Evolutionary conservation across 257 asterid genomes (phyloP), one percentile per base, ranked within the genome.

Genomic region (Jaltomata sinuosa): DNA sequence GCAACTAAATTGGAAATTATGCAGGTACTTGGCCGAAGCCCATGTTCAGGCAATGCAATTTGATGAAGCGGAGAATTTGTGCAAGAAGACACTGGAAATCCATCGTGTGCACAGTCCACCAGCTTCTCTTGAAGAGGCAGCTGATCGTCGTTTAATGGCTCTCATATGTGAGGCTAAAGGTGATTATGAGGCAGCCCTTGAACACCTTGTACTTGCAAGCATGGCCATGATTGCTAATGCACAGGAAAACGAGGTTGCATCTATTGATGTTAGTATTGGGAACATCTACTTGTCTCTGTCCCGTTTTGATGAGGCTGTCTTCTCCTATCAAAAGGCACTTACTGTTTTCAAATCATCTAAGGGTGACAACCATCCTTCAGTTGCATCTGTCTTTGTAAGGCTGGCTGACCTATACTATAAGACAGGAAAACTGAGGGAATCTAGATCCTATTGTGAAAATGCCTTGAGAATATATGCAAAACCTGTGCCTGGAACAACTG

Each of bases 121-220:
- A 7, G 99, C 99, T 22, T 95, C 98, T 85, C 98, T 97, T 14
- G 99, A 97, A 89, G 99, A 97, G 91, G 99, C 98, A 83, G 98
- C 98, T 64, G 99, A 97, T 85, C 97, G 98, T 59, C 91, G 99
- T 69, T 87, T 97, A 86, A 95, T 97, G 98, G 98, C 99, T 80
- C 98, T 97, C 80, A 94, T 97, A 85, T 95, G 94, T 40, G 99
- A 97, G 87, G 98, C 99, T 59, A 95, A 95, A 87, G 98, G 97
- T 59, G 98, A 93, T 83, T 94, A 92, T 14, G 99, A 97, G 88
- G 89, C 96, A 27, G 97, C 99, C 82, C 94, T 97, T 79, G 99
- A 97, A 84, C 99, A 97, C 89, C 98, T 97, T 84, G 99, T 97
- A 29, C 96, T 97, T 50, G 97, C 99, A 84, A 94, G 98, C 92